phyloP scores from a whole-genome alignment of 257 asterid genomes.

The Schizonepeta tenuifolia region DNA sequence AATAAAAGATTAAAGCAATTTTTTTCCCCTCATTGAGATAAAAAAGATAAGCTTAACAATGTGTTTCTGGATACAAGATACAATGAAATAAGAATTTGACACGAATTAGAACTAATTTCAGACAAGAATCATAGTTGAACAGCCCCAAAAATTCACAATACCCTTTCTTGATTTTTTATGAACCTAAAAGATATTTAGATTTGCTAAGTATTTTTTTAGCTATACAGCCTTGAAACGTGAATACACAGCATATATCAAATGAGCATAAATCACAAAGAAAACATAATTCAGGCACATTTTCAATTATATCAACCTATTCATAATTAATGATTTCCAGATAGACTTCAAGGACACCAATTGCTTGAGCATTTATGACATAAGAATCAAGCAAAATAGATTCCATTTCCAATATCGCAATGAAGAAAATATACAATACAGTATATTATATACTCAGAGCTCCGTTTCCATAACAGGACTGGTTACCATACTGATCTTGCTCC shows the following conservation, averaged over 20 bases:
- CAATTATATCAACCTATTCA: not conserved
- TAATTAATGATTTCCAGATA: not conserved
- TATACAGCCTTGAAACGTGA: not conserved
- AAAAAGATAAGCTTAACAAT: not conserved
- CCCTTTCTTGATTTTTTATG: not conserved
- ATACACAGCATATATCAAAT: not conserved
- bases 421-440: too few relatives aligned
- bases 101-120: slow-evolving; percentile 1
- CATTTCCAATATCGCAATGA: too few relatives aligned
- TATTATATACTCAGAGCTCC: too few relatives aligned
- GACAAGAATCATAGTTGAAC: slow-evolving; percentile 6
- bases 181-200: not conserved
- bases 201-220: not conserved
- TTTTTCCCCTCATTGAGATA: not conserved
- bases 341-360: not conserved
- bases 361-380: too few relatives aligned
- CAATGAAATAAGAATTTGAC: not conserved
- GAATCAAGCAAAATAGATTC: too few relatives aligned
- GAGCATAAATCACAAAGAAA: not conserved
- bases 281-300: not conserved
- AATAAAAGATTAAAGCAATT: not conserved
- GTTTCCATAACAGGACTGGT: too few relatives aligned
- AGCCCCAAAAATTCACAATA: not conserved
- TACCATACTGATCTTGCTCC: too few relatives aligned
- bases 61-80: not conserved